Evolutionary conservation across 768 basidiomycete genomes (phyloP).

Genomic region (Coprinopsis cinerea): DNA sequence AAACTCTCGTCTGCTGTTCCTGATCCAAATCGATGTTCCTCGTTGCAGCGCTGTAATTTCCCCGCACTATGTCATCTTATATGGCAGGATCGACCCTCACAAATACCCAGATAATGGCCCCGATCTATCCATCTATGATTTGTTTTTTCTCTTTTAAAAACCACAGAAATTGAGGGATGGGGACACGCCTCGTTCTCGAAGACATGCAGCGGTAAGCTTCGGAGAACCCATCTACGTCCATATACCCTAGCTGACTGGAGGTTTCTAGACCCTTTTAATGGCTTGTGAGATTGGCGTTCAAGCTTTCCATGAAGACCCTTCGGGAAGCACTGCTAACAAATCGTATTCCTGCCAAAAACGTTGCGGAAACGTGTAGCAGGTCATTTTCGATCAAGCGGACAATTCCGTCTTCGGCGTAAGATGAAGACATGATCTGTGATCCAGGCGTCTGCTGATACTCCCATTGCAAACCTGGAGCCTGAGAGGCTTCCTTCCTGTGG

Average conservation of each 20-base stretch:
- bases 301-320: slow-evolving; percentile 18
- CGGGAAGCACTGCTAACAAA: slow-evolving; percentile 21
- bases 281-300: slow-evolving; percentile 25
- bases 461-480: slow-evolving; percentile 36
- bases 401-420: slow-evolving; percentile 36
- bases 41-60: slow-evolving; percentile 5
- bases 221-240: no score
- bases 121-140: slow-evolving; percentile 5
- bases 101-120: background rate
- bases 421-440: slow-evolving; percentile 38
- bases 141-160: slow-evolving; percentile 7
- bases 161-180: background rate
- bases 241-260: background rate
- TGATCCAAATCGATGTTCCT: slow-evolving; percentile 10
- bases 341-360: slow-evolving; percentile 31
- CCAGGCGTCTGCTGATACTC: slow-evolving; percentile 39
- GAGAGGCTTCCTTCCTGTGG: slow-evolving; percentile 37
- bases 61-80: slow-evolving; percentile 12
- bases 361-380: slow-evolving; percentile 34
- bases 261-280: slow-evolving; percentile 3
- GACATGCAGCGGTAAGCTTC: no score
- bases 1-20: slow-evolving; percentile 8
- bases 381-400: slow-evolving; percentile 39
- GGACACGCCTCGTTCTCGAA: no score
- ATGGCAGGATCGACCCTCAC: slow-evolving; percentile 9